phyloP scores from a whole-genome alignment of 495 filamentous ascomycete genomes.

The Chaetomium tenue region DNA sequence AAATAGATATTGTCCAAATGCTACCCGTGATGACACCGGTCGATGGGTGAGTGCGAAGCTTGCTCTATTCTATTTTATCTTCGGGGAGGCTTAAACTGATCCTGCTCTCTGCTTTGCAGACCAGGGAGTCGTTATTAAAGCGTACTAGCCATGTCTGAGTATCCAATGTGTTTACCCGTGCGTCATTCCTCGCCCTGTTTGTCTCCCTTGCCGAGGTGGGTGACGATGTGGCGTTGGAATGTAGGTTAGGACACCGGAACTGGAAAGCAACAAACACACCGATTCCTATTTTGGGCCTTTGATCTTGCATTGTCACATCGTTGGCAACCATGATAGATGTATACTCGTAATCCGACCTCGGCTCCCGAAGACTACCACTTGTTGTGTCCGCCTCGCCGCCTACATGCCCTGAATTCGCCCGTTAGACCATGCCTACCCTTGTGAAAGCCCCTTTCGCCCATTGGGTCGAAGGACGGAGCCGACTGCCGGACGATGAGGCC shows the following conservation, averaged over 20 bases:
- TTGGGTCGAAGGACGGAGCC: not conserved
- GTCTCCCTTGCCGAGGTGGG: constrained; percentile 13
- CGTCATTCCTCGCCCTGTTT: constrained; percentile 16
- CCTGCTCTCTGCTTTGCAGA: too few species aligned
- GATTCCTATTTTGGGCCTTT: not conserved
- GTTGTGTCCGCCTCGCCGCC: not conserved
- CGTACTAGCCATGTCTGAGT: not conserved
- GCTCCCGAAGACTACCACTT: not conserved
- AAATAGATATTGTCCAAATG: constrained; percentile 19
- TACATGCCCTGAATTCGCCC: not conserved
- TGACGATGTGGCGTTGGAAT: constrained; percentile 6
- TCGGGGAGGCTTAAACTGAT: not conserved
- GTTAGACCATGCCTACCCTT: not conserved
- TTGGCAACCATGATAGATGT: not conserved
- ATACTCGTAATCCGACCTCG: not conserved
- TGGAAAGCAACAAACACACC: not conserved
- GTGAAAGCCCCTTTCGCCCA: not conserved
- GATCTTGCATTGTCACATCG: not conserved
- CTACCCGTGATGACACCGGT: not conserved
- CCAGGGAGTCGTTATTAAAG: too few species aligned
- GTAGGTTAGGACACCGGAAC: not conserved
- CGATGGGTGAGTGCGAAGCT: not conserved
- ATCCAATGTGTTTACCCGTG: not conserved
- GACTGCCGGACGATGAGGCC: not conserved
- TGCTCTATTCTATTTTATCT: not conserved